These are phyloP conservation scores for Phytophthora agathidicida DNA, from an alignment of 352 stramenopile species.

Conservation along the genomic window DNA sequence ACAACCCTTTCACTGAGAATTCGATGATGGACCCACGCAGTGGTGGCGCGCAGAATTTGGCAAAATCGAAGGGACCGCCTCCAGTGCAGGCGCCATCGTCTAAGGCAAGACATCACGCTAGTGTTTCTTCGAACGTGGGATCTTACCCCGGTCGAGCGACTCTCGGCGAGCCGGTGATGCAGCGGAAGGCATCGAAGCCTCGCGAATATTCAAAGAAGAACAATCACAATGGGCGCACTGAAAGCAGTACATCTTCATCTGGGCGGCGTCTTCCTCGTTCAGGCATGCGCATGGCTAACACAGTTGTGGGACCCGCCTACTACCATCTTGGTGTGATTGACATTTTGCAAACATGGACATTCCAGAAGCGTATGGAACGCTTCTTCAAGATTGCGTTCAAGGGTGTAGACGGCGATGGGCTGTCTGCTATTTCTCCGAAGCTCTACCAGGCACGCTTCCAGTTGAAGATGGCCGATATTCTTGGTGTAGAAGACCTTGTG, in stretches of 20 bases:
- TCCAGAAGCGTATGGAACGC: conserved; percentile 87
- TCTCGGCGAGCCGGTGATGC: conserved; percentile 24
- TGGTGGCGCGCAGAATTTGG: conserved; percentile 33
- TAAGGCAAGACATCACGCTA: conserved; percentile 63
- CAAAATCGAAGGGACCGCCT: conserved; percentile 32
- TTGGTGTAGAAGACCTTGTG: conserved; percentile 79
- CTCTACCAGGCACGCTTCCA: conserved; percentile 89
- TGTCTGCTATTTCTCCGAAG: conserved; percentile 86
- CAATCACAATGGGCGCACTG: conserved; percentile 43
- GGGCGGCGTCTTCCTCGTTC: conserved; percentile 72
- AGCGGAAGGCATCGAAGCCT: conserved; percentile 70
- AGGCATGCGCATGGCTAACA: conserved; percentile 87
- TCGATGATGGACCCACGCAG: conserved; percentile 71
- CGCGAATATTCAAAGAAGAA: conserved; percentile 37
- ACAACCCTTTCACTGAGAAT: conserved; percentile 71
- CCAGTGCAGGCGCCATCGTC: conserved; percentile 27
- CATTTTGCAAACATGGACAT: conserved; percentile 91
- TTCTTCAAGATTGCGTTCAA: conserved; percentile 90
- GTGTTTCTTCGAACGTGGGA: conserved; percentile 57
- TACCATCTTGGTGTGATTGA: conserved; percentile 93
- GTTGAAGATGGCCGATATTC: conserved; percentile 86
- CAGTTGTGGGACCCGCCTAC: conserved; percentile 86
- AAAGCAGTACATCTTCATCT: conserved; percentile 78
- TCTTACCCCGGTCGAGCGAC: conserved; percentile 21
- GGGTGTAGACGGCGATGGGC: conserved; percentile 74